Evolutionary conservation across 139 green algal species (phyloP).

Genomic region (Chlorella sp.): DNA sequence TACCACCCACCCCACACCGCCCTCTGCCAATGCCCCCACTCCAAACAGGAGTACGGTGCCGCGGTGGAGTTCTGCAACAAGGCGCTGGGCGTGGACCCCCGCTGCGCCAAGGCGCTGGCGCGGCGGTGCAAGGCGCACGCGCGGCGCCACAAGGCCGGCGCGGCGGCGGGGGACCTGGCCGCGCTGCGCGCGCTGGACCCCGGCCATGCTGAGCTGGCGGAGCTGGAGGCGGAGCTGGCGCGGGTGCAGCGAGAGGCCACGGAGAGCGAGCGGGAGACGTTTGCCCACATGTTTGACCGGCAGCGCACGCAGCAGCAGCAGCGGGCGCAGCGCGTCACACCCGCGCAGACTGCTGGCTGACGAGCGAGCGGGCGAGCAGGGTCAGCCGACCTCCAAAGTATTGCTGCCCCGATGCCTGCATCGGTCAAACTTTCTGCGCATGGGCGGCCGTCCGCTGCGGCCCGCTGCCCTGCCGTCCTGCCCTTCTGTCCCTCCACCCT

Average conservation of each 20-base stretch:
- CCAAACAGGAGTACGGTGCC: constrained; percentile 37
- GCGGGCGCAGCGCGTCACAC: too few species aligned
- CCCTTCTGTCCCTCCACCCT: too few species aligned
- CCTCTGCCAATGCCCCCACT: too few species aligned
- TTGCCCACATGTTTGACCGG: constrained; percentile 40
- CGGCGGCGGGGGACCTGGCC: constrained; percentile 21
- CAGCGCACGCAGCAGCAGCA: not conserved
- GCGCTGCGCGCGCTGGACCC: constrained; percentile 8
- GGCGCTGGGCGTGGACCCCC: constrained; percentile 41
- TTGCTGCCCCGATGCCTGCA: too few species aligned
- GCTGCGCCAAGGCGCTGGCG: constrained; percentile 53
- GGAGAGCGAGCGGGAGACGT: constrained; percentile 8
- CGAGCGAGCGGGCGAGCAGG: too few species aligned
- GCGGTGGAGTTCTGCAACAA: constrained; percentile 41
- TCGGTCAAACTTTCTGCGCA: too few species aligned
- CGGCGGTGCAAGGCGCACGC: constrained; percentile 48
- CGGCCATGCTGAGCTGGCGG: constrained; percentile 8
- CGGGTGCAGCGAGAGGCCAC: not conserved
- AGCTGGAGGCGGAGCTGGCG: constrained; percentile 19
- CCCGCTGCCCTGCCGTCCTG: too few species aligned
- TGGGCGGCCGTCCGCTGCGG: too few species aligned
- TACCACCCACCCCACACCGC: too few species aligned
- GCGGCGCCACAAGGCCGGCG: constrained; percentile 41
- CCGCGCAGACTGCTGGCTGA: too few species aligned
- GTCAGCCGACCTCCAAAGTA: too few species aligned